Base-by-base conservation (phyloP, 176 grass and related monocot species). In the Oryza glaberrima region DNA sequence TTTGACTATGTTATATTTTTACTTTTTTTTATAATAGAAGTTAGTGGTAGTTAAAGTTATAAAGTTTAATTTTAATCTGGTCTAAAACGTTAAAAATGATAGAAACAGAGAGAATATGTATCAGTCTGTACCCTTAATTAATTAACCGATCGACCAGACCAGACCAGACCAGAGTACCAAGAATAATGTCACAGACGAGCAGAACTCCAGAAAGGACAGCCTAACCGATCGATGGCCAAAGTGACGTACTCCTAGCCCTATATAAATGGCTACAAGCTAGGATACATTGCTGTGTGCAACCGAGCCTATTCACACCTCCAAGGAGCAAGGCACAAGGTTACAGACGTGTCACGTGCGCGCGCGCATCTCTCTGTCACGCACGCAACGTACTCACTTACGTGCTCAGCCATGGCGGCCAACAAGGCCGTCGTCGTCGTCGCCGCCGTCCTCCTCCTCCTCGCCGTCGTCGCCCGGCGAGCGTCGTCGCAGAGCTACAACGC, bases 401-500 rank as follows among this genome's bases (percentile, higher is more conserved):
- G 14, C 32, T 71, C 78, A 51, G 67, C 73, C 56, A 64, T 78
- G 76, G 76, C 1, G 56, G 63, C 4, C 28, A 69, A 30, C 28
- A 69, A 30, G 65, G 32, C 48, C 44, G 6, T 44, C 77, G 58
- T 82, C 67, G 5, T 77, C 70, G 67, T 85, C 78, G 51, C 74
- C 58, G 36, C 30, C 73, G 9, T 47, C 22, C 75, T 77, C 83
- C 70, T 66, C 22, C 75, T 77, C 83, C 70, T 66, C 70, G 65
- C 68, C 67, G 51, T 41, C 78, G 58, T 35, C 48, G 35, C 72
- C 79, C 19, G 43, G 54, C 26, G 45, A 19, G 85, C 17, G 9
- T 10, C 51, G 1, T 83, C 89, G 51, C 91, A 84, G 70, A 67
- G 67, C 77, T 97, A 92, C 77, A 88, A 90, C 28, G 85, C 91